These are phyloP conservation scores for Elongisporangium senticosum DNA, from an alignment of 352 stramenopile species.

Conservation along the genomic window DNA sequence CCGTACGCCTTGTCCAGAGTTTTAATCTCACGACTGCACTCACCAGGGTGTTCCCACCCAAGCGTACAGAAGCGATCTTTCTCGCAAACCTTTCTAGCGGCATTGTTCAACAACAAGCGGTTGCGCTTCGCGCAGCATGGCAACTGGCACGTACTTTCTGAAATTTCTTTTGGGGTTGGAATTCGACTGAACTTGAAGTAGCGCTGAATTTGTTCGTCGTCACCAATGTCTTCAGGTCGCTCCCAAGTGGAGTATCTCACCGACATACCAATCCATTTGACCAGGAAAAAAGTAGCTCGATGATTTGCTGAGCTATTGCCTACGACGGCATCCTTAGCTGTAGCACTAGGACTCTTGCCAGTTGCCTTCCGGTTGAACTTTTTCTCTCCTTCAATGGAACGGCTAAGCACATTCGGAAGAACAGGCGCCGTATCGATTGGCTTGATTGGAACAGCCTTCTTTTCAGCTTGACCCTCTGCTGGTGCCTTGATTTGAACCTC, in stretches of 20 bases:
- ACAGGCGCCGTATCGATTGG: conserved; percentile 46
- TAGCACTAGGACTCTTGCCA: conserved; percentile 1
- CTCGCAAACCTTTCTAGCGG: conserved; percentile 53
- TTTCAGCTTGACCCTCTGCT: conserved; percentile 4
- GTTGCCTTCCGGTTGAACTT: conserved; percentile 67
- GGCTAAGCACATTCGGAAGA: neutral
- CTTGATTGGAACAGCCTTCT: conserved; percentile 20
- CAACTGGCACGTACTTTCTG: conserved; percentile 77
- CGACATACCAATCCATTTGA: conserved; percentile 85
- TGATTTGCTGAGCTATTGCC: conserved; percentile 14
- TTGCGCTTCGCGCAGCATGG: conserved; percentile 81
- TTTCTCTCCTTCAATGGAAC: conserved; percentile 28
- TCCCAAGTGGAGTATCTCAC: conserved; percentile 87
- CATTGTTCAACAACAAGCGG: conserved; percentile 44
- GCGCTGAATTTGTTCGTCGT: conserved; percentile 84
- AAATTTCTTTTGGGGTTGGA: conserved; percentile 77
- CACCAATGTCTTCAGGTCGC: conserved; percentile 82
- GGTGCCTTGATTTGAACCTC: neutral
- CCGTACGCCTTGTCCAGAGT: conserved; percentile 63
- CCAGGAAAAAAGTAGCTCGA: conserved; percentile 78
- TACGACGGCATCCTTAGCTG: neutral
- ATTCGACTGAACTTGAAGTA: conserved; percentile 88
- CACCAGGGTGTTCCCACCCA: conserved; percentile 59
- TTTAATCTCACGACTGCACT: conserved; percentile 78
- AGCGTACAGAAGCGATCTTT: conserved; percentile 84